Evolutionary conservation across 495 filamentous ascomycete species (phyloP).

Genomic region (Glonium stellatum): DNA sequence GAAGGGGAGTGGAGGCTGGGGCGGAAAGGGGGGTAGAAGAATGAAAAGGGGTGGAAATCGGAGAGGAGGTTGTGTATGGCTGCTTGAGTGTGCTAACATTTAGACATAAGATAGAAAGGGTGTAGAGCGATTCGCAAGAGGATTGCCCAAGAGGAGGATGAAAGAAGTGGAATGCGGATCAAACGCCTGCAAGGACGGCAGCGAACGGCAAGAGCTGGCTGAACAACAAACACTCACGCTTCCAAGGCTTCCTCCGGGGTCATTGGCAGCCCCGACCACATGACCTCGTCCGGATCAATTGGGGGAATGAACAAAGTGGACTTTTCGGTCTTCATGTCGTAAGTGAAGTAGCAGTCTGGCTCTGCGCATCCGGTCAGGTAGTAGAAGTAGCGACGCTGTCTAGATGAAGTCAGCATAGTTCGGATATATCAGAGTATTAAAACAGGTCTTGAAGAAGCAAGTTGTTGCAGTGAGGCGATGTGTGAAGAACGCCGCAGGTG

Average conservation of each 20-base stretch:
- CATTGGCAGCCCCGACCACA: conserved; percentile 89
- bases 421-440: neutral
- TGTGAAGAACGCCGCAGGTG: neutral
- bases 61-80: neutral
- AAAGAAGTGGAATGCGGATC: neutral
- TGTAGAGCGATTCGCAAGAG: too few species aligned
- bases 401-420: conserved; percentile 27
- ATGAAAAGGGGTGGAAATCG: neutral
- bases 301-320: conserved; percentile 90
- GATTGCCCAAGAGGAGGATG: too few species aligned
- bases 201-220: too few species aligned
- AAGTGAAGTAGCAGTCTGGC: conserved; percentile 74
- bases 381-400: conserved; percentile 89
- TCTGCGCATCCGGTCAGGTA: conserved; percentile 85
- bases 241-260: conserved; percentile 63
- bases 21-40: neutral
- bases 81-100: neutral
- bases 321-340: conserved; percentile 63
- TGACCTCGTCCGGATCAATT: conserved; percentile 79
- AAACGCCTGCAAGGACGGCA: neutral
- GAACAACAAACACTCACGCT: conserved; percentile 30
- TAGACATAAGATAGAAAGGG: neutral
- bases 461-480: too few species aligned
- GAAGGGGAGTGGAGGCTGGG: too few species aligned
- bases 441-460: too few species aligned